Evolutionary conservation across 2,329 filamentous ascomycete species (phyloP).

Genomic region (Botrytis hyacinthi): DNA sequence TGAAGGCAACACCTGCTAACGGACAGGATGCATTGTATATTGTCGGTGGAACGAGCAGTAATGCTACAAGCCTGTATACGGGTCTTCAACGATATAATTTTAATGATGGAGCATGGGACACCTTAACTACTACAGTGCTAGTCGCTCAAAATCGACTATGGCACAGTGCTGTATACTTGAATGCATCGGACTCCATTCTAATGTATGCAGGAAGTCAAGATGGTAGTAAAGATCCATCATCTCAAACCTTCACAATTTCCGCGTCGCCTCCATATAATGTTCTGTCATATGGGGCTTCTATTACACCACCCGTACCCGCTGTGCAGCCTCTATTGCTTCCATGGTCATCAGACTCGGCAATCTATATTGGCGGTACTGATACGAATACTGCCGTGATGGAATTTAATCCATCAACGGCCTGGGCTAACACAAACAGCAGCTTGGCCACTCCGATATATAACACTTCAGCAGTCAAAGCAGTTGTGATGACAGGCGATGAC

Average conservation of each 20-base stretch:
- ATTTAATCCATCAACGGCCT: constrained; percentile 63
- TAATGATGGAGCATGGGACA: constrained; percentile 55
- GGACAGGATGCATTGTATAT: constrained; percentile 65
- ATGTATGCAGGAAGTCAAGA: constrained; percentile 76
- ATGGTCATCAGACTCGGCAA: constrained; percentile 69
- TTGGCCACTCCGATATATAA: constrained; percentile 61
- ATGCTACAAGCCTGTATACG: constrained; percentile 53
- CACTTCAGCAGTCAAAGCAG: constrained; percentile 57
- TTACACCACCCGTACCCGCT: constrained; percentile 54
- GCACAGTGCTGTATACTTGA: constrained; percentile 75
- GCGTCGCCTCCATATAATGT: constrained; percentile 65
- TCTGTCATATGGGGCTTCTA: constrained; percentile 57
- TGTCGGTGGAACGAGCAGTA: constrained; percentile 67
- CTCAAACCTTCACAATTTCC: constrained; percentile 72
- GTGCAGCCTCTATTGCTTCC: constrained; percentile 68
- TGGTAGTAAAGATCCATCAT: constrained; percentile 56
- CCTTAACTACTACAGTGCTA: constrained; percentile 45
- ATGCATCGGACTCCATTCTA: constrained; percentile 67
- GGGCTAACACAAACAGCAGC: constrained; percentile 64
- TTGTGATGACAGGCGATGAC: constrained; percentile 69
- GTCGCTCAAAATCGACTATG: constrained; percentile 60
- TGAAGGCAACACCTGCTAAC: constrained; percentile 61
- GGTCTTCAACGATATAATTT: constrained; percentile 73
- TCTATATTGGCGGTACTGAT: constrained; percentile 70
- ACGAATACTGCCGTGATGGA: constrained; percentile 68